A percentile compares a stretch with the other conserved stretches of the same genome.
Evolutionary conservation across 148 eudicot species (phyloP).

Genomic region (Rhododendron williamsianum): DNA sequence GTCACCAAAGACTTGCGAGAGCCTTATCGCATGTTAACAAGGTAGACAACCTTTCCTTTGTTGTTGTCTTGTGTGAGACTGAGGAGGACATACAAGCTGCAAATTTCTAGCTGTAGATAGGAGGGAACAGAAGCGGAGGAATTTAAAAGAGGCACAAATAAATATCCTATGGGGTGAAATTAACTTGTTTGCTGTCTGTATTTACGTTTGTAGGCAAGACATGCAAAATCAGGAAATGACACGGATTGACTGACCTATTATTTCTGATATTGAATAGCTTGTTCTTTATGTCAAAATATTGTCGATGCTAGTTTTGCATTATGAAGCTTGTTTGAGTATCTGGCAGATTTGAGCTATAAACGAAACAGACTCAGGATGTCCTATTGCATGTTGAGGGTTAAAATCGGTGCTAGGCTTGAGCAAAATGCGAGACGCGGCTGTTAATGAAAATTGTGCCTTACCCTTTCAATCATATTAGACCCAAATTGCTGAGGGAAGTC

Average conservation of each 20-base stretch:
- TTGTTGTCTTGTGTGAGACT: background rate
- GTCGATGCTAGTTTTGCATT: background rate
- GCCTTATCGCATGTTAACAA: slow-evolving; percentile 97
- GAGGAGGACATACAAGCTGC: background rate
- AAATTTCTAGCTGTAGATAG: background rate
- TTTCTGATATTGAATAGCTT: background rate
- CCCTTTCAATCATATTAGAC: background rate
- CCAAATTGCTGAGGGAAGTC: background rate
- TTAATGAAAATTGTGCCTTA: background rate
- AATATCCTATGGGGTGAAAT: background rate
- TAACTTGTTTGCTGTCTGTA: background rate
- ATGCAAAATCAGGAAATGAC: background rate
- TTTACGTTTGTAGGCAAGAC: background rate
- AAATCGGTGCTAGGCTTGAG: background rate
- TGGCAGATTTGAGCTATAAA: background rate
- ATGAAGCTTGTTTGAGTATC: background rate
- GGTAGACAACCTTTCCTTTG: slow-evolving; percentile 32
- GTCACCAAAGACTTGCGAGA: slow-evolving; percentile 97
- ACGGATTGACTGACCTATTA: background rate
- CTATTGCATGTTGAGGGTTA: background rate
- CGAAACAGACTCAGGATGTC: background rate
- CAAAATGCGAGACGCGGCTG: background rate
- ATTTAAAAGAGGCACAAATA: background rate
- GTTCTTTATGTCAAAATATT: background rate
- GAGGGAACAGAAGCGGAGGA: background rate